These are phyloP conservation scores for Lodderomyces theae DNA, from an alignment of 1,139 yeast species.

Conservation along the genomic window DNA sequence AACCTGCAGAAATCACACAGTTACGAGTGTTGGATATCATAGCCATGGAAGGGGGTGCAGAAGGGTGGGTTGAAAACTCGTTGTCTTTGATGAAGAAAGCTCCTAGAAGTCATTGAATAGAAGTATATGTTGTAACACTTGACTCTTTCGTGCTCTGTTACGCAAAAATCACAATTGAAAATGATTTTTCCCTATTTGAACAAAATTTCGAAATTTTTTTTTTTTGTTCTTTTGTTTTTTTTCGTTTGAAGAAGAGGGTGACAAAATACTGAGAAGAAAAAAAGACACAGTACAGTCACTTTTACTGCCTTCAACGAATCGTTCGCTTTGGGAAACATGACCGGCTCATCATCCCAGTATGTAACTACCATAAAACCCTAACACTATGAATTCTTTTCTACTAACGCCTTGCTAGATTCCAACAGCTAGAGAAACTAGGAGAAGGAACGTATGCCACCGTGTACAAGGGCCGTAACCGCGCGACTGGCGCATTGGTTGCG, in stretches of 20 bases:
- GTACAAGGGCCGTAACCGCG: conserved; percentile 88
- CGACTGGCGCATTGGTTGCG: conserved; percentile 92
- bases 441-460: conserved; percentile 99
- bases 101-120: conserved; percentile 41
- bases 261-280: neutral
- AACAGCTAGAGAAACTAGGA: conserved; percentile 82
- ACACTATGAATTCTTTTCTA: too few relatives aligned
- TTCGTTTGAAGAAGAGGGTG: too few relatives aligned
- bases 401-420: conserved; percentile 29
- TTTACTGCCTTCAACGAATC: neutral
- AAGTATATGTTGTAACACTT: neutral
- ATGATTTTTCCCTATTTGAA: conserved; percentile 3
- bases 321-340: conserved; percentile 14
- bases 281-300: too few relatives aligned
- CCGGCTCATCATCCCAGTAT: conserved; percentile 33
- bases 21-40: conserved; percentile 55
- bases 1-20: conserved; percentile 25
- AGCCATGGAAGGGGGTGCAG: conserved; percentile 81
- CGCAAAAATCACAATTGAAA: neutral
- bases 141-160: too few relatives aligned
- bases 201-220: too few relatives aligned
- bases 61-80: conserved; percentile 82
- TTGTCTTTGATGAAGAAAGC: conserved; percentile 59
- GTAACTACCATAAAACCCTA: too few relatives aligned
- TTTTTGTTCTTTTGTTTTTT: neutral